Evolutionary conservation across 495 filamentous ascomycete genomes (phyloP), one percentile per base, ranked within the genome.

Genomic region (Chaetomidium leptoderma): DNA sequence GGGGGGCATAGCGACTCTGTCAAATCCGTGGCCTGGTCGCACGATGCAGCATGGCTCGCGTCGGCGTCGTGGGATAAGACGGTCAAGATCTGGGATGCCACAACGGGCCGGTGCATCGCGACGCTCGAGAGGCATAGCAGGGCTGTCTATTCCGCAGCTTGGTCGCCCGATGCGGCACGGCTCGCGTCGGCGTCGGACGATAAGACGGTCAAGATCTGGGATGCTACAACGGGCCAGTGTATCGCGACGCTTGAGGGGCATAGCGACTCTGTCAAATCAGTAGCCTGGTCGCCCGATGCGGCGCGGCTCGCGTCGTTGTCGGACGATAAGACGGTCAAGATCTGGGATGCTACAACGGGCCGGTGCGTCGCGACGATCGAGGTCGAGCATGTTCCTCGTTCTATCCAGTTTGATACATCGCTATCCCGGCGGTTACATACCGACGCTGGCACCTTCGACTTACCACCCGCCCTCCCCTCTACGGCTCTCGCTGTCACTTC

Each of bases 61-160:
- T 55, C 42, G 29, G 53, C 39, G 1, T 55, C 42, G 6, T 1
- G 17, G 13, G 40, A 46, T 32, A 23, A 47, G 2, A 55, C 53
- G 2, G 14, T 55, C 29, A 45, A 36, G 53, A 33, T 55, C 53
- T 55, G 53, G 53, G 53, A 55, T 45, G 10, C 52, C n/a, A 23
- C 23, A 17, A 44, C 37, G 16, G 52, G 52, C 36, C 36, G 14
- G 36, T 56, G 43, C 29, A 16, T 56, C n/a, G 10, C 33, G 42
- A 56, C 53, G 32, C 21, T 56, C 6, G 42, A 56, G 32, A n/a
- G n/a, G n/a, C n/a, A n/a, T n/a, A n/a, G n/a, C n/a, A n/a, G n/a
- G n/a, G n/a, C n/a, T n/a, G n/a, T n/a, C n/a, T n/a, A n/a, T n/a
- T n/a, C n/a, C n/a, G n/a, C n/a, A n/a, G n/a, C n/a, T n/a, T n/a